Conservation (phyloP, 2,329 filamentous ascomycete genomes). For the Colletotrichum tabaci region DNA sequence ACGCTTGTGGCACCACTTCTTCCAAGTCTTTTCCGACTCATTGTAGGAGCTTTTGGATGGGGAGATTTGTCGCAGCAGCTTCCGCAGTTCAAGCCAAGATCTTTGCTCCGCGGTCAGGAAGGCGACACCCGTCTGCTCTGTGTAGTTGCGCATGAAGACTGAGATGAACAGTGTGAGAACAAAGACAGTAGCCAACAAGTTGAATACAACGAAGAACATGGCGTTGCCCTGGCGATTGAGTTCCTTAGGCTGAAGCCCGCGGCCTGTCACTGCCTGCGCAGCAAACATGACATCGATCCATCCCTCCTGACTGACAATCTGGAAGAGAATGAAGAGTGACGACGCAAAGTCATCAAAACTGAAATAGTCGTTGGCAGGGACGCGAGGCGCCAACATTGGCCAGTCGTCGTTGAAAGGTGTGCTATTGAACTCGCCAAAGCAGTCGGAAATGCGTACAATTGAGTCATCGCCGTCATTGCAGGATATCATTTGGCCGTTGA, state of each 20-base stretch:
- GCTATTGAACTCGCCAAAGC: conserved; percentile 86
- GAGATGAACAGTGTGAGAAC: conserved; percentile 97
- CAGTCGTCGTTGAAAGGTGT: conserved; percentile 82
- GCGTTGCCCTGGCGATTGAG: conserved; percentile 86
- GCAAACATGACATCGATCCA: conserved; percentile 95
- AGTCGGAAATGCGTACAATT: conserved; percentile 76
- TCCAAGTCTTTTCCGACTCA: conserved; percentile 83
- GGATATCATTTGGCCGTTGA: conserved; percentile 82
- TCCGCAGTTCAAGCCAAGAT: conserved; percentile 95
- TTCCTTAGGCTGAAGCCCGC: conserved; percentile 79
- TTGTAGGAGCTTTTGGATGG: conserved; percentile 93
- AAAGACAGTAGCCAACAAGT: conserved; percentile 95
- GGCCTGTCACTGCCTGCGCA: conserved; percentile 85
- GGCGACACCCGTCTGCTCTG: conserved; percentile 96
- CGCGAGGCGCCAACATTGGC: conserved; percentile 86
- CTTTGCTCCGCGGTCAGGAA: conserved; percentile 96
- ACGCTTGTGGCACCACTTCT: conserved; percentile 94
- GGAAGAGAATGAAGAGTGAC: conserved; percentile 95
- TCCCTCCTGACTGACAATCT: conserved; percentile 98
- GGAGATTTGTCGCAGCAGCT: conserved; percentile 91
- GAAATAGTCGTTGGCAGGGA: conserved; percentile 86
- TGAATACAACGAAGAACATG: conserved; percentile 96
- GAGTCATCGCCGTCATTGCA: conserved; percentile 82
- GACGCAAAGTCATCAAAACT: conserved; percentile 96
- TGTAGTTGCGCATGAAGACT: conserved; percentile 99